phyloP scores from a whole-genome alignment of 169 alveolate species.

The Eimeria sp. region DNA sequence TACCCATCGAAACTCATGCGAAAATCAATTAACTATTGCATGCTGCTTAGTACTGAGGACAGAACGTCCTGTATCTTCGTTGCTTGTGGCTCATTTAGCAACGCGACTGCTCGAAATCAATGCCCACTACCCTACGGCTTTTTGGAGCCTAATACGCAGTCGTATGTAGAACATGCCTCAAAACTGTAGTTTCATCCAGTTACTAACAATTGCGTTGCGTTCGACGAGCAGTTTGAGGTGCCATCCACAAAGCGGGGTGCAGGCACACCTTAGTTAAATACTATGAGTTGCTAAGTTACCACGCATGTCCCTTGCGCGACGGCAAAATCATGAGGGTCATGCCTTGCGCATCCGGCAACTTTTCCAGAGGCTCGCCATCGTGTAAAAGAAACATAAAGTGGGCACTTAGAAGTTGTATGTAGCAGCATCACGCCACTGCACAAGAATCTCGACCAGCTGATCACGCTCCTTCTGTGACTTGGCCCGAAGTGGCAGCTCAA shows the following conservation, averaged over 20 bases:
- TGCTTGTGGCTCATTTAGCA: background rate
- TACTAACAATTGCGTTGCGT: background rate
- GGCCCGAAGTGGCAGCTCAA: constrained; percentile 92
- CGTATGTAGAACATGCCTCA: background rate
- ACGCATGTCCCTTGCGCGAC: background rate
- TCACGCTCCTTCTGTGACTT: constrained; percentile 94
- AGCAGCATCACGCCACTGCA: constrained; percentile 97
- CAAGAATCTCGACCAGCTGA: constrained; percentile 91
- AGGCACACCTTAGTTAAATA: background rate
- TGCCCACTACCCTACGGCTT: background rate
- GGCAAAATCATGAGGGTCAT: background rate
- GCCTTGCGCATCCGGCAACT: constrained; percentile 29
- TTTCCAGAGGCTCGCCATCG: background rate
- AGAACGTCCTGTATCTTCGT: background rate
- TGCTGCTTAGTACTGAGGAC: background rate
- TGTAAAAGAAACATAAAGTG: background rate
- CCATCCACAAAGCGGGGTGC: background rate
- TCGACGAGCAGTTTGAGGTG: background rate
- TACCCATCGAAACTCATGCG: background rate
- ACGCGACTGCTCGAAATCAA: background rate
- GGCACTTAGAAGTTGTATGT: constrained; percentile 90
- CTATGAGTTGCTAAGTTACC: background rate
- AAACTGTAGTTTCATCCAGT: background rate
- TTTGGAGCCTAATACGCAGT: background rate
- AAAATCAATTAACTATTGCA: background rate